Percentiles rank a stretch among this genome's conserved stretches.
phyloP scores from a whole-genome alignment of 495 filamentous ascomycete species.

The Xylaria castorea region DNA sequence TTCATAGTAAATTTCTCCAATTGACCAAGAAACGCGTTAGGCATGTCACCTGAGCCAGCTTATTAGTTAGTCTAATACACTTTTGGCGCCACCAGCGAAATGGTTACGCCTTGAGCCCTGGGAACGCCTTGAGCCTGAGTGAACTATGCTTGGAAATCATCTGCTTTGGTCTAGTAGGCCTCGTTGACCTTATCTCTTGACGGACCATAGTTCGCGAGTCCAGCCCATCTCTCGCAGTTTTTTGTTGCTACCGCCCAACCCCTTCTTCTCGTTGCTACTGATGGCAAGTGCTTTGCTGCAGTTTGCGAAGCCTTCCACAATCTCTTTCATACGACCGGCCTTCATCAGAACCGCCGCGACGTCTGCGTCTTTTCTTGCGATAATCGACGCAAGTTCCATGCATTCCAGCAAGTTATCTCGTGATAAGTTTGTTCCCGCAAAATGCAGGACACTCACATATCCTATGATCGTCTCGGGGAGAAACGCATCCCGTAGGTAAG shows the following conservation, averaged over 20 bases:
- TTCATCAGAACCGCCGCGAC: slow-evolving; percentile 69
- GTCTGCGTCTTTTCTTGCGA: slow-evolving; percentile 70
- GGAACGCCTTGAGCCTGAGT: slow-evolving; percentile 18
- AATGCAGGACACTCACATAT: slow-evolving; percentile 77
- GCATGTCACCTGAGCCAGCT: neutral
- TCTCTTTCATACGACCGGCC: slow-evolving; percentile 74
- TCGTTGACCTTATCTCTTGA: slow-evolving; percentile 41
- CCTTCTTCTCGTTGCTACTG: slow-evolving; percentile 59
- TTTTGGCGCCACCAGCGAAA: slow-evolving; percentile 1
- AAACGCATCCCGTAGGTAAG: slow-evolving; percentile 70
- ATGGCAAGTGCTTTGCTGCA: slow-evolving; percentile 77
- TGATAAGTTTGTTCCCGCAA: slow-evolving; percentile 66
- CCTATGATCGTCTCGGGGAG: slow-evolving; percentile 82
- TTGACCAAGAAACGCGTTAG: neutral
- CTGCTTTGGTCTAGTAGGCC: neutral
- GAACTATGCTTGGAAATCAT: slow-evolving; percentile 7
- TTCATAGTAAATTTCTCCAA: neutral
- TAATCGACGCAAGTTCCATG: slow-evolving; percentile 75
- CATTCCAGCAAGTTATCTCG: slow-evolving; percentile 72
- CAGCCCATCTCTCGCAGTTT: slow-evolving; percentile 63
- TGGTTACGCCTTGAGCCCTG: neutral
- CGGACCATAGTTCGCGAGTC: slow-evolving; percentile 59
- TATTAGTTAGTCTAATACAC: slow-evolving; percentile 17
- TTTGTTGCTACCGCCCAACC: slow-evolving; percentile 46
- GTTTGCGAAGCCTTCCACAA: slow-evolving; percentile 75